Conservation (phyloP, 495 filamentous ascomycete species). For the Podospora sp. region DNA sequence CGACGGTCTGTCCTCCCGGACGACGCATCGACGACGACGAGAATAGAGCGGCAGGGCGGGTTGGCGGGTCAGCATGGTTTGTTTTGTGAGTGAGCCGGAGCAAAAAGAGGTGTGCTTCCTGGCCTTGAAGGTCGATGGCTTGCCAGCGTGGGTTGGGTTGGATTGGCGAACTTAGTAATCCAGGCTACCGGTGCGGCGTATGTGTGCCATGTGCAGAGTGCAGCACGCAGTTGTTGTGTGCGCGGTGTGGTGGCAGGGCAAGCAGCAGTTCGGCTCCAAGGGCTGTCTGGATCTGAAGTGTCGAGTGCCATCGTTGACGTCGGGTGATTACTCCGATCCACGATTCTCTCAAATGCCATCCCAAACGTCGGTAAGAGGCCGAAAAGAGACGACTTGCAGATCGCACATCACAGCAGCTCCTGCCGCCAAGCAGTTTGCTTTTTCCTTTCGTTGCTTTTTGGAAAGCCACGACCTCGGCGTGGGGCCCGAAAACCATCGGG, state of each 20-base stretch:
- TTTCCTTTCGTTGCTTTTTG: constrained; percentile 10
- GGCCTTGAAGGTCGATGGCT: not conserved
- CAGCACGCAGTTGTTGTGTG: not conserved
- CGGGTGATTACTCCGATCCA: constrained; percentile 1
- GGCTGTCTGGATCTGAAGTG: constrained; percentile 7
- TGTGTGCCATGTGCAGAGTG: constrained; percentile 2
- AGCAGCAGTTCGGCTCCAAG: not conserved
- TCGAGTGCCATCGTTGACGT: constrained; percentile 11
- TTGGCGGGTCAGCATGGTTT: not conserved
- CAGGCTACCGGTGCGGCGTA: not conserved
- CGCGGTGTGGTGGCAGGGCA: not conserved
- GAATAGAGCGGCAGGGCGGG: not conserved
- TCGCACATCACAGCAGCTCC: not conserved
- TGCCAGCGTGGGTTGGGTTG: constrained; percentile 1
- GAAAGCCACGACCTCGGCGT: not conserved
- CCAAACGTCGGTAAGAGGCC: not conserved
- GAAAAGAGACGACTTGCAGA: not conserved
- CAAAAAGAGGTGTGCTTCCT: too few relatives aligned
- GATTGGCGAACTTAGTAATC: constrained; percentile 4
- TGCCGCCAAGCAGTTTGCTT: constrained; percentile 1
- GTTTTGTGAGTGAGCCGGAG: not conserved
- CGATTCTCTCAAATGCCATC: not conserved
- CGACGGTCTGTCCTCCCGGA: not conserved
- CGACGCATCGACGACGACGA: not conserved
- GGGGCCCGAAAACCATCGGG: constrained; percentile 12